A percentile compares a stretch with the other conserved stretches of the same genome.
These are phyloP conservation scores for Desmodesmus armatus DNA, from an alignment of 139 green algal species.

Conservation along the genomic window DNA sequence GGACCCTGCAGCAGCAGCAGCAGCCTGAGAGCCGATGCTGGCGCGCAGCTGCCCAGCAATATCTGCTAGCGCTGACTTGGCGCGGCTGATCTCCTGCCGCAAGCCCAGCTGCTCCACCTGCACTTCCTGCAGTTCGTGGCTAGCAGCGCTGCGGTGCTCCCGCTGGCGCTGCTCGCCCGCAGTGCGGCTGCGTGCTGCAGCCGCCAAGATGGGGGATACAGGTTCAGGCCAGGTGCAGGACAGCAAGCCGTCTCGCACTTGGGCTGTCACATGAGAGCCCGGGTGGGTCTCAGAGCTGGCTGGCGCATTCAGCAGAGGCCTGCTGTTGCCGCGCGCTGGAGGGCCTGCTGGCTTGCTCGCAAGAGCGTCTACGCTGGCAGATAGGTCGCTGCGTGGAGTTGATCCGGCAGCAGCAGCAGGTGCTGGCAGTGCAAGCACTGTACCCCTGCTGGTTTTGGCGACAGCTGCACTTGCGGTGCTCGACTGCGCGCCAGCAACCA, in stretches of 20 bases:
- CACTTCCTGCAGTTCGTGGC: constrained; percentile 25
- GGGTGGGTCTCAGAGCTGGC: no score
- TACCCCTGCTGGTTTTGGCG: no score
- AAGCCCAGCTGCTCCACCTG: constrained; percentile 34
- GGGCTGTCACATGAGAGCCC: no score
- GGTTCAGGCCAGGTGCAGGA: no score
- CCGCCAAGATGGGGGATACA: constrained; percentile 24
- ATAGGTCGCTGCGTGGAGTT: no score
- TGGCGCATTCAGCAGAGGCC: no score
- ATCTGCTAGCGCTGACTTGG: constrained; percentile 25
- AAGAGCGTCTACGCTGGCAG: no score
- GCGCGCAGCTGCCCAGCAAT: constrained; percentile 31
- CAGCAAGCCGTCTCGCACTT: no score
- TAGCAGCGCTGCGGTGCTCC: constrained; percentile 11
- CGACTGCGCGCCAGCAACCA: neutral
- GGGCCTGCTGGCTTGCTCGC: no score
- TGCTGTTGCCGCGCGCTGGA: no score
- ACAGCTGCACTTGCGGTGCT: no score
- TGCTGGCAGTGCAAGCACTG: neutral
- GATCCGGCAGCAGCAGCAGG: neutral
- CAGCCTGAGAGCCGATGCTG: neutral
- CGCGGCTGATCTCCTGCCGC: constrained; percentile 12
- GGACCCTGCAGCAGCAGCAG: neutral
- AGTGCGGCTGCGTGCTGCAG: neutral
- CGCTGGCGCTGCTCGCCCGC: constrained; percentile 8